These are phyloP conservation scores for Leishmania martiniquensis DNA, from an alignment of 208 protist genomes.

Conservation along the genomic window DNA sequence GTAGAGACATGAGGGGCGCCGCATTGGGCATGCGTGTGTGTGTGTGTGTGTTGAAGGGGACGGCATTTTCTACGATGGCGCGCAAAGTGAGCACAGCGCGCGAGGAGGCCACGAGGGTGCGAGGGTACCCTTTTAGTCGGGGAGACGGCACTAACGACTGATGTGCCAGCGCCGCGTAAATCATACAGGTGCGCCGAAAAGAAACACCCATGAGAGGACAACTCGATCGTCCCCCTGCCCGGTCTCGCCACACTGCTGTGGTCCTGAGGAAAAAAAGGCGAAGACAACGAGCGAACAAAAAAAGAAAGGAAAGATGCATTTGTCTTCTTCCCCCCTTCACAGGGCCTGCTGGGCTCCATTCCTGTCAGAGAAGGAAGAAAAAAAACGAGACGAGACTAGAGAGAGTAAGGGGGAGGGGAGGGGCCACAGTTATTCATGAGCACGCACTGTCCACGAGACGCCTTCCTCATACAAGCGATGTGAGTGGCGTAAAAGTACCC, in stretches of 20 bases:
- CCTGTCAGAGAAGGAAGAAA: no score
- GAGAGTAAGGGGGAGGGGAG: no score
- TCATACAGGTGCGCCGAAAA: background rate
- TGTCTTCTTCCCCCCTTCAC: no score
- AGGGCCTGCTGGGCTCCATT: no score
- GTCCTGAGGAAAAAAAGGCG: background rate
- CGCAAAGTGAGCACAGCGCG: background rate
- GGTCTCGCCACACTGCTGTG: background rate
- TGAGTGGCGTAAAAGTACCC: background rate
- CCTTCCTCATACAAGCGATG: background rate
- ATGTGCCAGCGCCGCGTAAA: background rate
- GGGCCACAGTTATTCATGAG: background rate
- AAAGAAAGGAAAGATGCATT: no score
- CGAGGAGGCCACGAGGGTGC: background rate
- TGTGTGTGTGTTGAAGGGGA: no score
- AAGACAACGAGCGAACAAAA: background rate
- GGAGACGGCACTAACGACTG: background rate
- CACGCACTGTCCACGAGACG: background rate
- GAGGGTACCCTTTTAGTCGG: background rate
- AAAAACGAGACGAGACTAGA: no score
- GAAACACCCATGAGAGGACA: background rate
- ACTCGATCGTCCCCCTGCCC: background rate
- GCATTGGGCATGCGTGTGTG: no score
- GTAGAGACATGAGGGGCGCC: background rate
- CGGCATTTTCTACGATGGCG: background rate